These are phyloP conservation scores for Rhododendron henanense DNA, from an alignment of 148 eudicot species.

Conservation along the genomic window DNA sequence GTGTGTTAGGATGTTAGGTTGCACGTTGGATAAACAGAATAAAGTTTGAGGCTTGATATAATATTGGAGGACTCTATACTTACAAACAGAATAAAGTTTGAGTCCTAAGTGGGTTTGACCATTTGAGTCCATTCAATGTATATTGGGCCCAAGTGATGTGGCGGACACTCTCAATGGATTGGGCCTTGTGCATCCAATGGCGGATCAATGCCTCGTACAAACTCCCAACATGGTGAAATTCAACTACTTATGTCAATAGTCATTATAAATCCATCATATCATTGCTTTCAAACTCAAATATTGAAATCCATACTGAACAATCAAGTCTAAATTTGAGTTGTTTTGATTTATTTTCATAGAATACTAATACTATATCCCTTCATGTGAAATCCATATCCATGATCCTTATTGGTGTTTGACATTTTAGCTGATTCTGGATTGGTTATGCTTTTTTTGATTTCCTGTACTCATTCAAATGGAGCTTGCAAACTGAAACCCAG, in stretches of 20 bases:
- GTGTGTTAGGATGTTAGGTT: background rate
- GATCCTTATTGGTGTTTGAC: background rate
- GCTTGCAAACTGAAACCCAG: slow-evolving; percentile 7
- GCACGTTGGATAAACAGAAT: background rate
- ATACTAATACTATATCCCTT: background rate
- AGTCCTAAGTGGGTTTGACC: too few species aligned
- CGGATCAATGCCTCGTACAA: background rate
- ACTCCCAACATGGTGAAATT: background rate
- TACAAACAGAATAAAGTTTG: too few species aligned
- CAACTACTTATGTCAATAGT: background rate
- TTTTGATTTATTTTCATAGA: background rate
- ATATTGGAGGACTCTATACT: too few species aligned
- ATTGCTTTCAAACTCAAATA: background rate
- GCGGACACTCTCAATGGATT: background rate
- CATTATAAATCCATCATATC: background rate
- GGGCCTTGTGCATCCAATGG: background rate
- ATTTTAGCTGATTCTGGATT: background rate
- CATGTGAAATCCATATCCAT: background rate
- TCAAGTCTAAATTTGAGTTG: background rate
- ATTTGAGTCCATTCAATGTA: too few species aligned
- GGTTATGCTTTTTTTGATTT: background rate
- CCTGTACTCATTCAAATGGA: background rate
- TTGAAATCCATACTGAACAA: background rate
- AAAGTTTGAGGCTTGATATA: background rate
- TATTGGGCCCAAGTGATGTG: background rate